A percentile compares a stretch with the other conserved stretches of the same genome.
Conservation (phyloP, 805 yeast genomes). For the Ogataea methanolica region DNA sequence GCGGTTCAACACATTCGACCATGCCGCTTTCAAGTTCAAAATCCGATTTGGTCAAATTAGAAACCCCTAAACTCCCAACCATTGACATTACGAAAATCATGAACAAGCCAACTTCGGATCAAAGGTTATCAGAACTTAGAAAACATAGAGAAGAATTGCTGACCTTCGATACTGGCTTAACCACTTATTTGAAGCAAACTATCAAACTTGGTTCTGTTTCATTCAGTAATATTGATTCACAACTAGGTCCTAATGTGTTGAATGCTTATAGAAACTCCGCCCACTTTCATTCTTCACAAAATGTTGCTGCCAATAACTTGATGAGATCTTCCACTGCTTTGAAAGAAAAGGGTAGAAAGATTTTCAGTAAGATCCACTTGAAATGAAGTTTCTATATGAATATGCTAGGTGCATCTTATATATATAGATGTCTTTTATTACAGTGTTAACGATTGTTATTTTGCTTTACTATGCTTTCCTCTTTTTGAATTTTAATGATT, state of each 20-base stretch:
- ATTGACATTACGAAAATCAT: constrained; percentile 14
- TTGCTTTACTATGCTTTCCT: too few relatives aligned
- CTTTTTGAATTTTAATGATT: too few relatives aligned
- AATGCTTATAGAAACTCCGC: constrained; percentile 65
- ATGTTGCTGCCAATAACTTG: constrained; percentile 35
- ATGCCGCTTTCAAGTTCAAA: background rate
- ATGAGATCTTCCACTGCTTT: constrained; percentile 27
- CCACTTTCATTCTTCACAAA: constrained; percentile 24
- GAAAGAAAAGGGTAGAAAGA: constrained; percentile 22
- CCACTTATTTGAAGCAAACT: constrained; percentile 41
- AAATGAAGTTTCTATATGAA: constrained; percentile 3
- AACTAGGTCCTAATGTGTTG: constrained; percentile 49
- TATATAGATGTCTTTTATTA: too few relatives aligned
- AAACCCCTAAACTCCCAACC: constrained; percentile 6
- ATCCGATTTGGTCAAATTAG: background rate
- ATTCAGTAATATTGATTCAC: constrained; percentile 14
- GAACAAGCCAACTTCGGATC: constrained; percentile 20
- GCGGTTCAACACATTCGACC: background rate
- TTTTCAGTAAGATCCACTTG: constrained; percentile 21
- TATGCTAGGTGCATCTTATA: background rate
- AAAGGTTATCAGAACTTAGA: constrained; percentile 37
- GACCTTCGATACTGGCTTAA: constrained; percentile 52
- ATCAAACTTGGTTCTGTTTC: constrained; percentile 14
- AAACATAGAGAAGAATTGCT: constrained; percentile 39
- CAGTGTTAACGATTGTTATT: too few relatives aligned